Percentiles rank a stretch among this genome's conserved stretches.
Evolutionary conservation across 768 basidiomycete species (phyloP).

Genomic region (Mycena crocata): DNA sequence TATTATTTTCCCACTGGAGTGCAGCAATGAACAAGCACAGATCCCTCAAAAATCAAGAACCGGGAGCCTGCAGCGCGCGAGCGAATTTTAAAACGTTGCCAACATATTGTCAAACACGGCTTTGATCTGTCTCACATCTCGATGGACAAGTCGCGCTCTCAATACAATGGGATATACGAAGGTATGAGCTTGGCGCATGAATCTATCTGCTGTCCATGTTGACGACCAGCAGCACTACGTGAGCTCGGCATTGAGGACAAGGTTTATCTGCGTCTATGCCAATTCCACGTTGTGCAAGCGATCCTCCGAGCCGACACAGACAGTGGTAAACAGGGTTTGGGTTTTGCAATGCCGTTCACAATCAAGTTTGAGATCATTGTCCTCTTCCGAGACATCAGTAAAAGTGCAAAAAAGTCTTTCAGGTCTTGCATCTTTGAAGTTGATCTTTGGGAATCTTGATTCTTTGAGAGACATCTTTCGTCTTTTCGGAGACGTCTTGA

Average conservation of each 20-base stretch:
- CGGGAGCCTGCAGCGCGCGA: neutral
- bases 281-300: neutral
- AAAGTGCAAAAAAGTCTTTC: no score
- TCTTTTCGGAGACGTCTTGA: no score
- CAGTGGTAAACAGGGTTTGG: neutral
- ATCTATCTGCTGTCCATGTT: neutral
- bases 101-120: neutral
- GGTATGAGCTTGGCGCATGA: neutral
- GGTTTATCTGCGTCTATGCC: conserved; percentile 15
- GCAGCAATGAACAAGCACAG: neutral
- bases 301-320: neutral
- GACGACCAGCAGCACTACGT: neutral
- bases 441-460: no score
- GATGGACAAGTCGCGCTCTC: conserved; percentile 10
- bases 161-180: neutral
- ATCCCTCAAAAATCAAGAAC: neutral
- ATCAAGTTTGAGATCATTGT: conserved; percentile 8
- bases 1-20: neutral
- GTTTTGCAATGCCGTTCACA: neutral
- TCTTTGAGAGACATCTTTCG: no score
- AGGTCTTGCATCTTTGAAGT: no score
- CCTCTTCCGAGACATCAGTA: neutral
- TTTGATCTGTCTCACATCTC: conserved; percentile 2
- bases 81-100: neutral
- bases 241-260: neutral